Conservation (phyloP, 768 basidiomycete species). For the Suillus brevipes region DNA sequence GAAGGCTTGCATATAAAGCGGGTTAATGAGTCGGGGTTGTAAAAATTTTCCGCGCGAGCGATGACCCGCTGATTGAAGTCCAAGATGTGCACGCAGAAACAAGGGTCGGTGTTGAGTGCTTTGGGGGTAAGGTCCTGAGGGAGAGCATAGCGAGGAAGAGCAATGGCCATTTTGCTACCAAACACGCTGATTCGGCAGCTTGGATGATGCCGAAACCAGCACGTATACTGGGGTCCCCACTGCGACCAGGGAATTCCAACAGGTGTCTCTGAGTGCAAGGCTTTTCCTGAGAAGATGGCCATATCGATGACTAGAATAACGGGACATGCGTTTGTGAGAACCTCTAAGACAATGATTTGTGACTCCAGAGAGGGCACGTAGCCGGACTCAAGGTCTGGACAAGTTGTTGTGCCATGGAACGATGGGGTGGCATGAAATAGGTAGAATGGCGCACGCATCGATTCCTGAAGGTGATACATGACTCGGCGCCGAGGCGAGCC, state of each 20-base stretch:
- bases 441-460: not conserved
- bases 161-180: not conserved
- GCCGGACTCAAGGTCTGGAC: not conserved
- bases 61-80: not conserved
- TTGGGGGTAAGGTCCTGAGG: not conserved
- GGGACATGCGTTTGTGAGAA: not conserved
- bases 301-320: not conserved
- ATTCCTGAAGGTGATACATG: not conserved
- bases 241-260: not conserved
- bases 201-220: not conserved
- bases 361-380: not conserved
- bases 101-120: too few species aligned
- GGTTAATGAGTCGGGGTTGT: not conserved
- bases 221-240: slow-evolving; percentile 1
- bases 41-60: not conserved
- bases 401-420: not conserved
- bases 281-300: not conserved
- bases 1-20: not conserved
- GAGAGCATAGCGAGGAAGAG: not conserved
- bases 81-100: not conserved
- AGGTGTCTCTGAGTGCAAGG: not conserved
- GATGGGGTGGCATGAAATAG: not conserved
- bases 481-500: not conserved
- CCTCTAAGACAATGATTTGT: not conserved
- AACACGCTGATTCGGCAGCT: not conserved